Base-by-base conservation (phyloP, 2,329 filamentous ascomycete species). In the Xylaria polymorpha region DNA sequence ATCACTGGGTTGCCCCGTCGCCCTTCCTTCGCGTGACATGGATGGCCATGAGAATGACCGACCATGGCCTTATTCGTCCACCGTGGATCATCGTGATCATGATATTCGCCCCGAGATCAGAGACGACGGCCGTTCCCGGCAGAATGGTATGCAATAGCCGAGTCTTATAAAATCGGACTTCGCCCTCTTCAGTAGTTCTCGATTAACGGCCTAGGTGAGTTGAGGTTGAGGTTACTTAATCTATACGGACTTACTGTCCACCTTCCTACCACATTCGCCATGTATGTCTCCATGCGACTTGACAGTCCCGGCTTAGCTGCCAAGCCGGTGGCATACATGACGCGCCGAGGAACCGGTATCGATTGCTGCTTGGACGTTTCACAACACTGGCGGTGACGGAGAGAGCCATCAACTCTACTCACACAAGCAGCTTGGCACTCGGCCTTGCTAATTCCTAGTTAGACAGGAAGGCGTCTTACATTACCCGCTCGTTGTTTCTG, bases 341-440 rank as follows among this genome's bases (percentile, higher is more conserved):
- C 59, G 61, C 55, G 61, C 67, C 67, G 64, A 70, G 56, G 50
- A 46, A 60, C 10, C 22, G 41, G 56, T 53, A 64, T 66, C 46
- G 59, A 69, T 60, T 70, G 64, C 58, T 64, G 32, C 41, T 62
- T 69, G 67, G 56, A 51, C 48, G 70, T 71, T 70, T 61, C 67
- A 70, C 70, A 70, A 22, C 70, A 71, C 70, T 70, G 67, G 70
- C 67, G 67, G 67, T 70, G 67, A 70, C 70, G 48, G 63, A 39
- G 62, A 64, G 58, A 53, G 46, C 48, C 53, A 48, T 67, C 51
- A 53, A 48, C 25, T 65, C 58, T 71, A 61, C 64, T 64, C 64
- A 67, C 64, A 71, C 67, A 69, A 41, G n/a, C 32, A 41, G 35
- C 70, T 70, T 70, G 64, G 67, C 70, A 46, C 51, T 61, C 64